Percentiles rank a stretch among this genome's conserved stretches.
phyloP scores from a whole-genome alignment of 805 yeast species.

The Yarrowia sp. region DNA sequence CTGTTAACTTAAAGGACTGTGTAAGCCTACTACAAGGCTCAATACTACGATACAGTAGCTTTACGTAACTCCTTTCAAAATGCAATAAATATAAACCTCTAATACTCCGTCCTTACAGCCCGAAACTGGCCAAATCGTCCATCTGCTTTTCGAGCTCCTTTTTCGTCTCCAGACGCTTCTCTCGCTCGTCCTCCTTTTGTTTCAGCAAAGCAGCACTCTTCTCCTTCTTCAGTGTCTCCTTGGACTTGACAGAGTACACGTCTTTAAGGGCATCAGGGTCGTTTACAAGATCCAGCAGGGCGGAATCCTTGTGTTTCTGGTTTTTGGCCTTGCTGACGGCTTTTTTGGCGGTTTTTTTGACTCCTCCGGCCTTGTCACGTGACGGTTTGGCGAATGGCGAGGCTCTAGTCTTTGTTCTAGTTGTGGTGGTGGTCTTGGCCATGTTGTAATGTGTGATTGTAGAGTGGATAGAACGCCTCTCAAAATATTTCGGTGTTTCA shows the following conservation, averaged over 20 bases:
- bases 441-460: not conserved
- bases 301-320: slow-evolving; percentile 16
- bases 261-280: not conserved
- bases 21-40: not conserved
- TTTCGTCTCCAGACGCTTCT: not conserved
- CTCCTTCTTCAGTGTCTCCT: slow-evolving; percentile 10
- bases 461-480: not conserved
- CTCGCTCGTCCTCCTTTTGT: slow-evolving; percentile 14
- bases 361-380: not conserved
- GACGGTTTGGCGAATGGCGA: not conserved
- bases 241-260: slow-evolving; percentile 4
- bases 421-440: not conserved
- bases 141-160: slow-evolving; percentile 21
- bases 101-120: not conserved
- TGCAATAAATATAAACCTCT: slow-evolving; percentile 7
- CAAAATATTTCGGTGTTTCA: slow-evolving; percentile 1
- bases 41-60: not conserved
- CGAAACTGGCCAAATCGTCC: slow-evolving; percentile 11
- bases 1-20: not conserved
- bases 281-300: slow-evolving; percentile 3
- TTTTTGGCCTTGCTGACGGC: not conserved
- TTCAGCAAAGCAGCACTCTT: slow-evolving; percentile 3
- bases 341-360: slow-evolving; percentile 15
- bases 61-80: not conserved
- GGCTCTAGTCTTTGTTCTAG: not conserved